phyloP scores from a whole-genome alignment of 2,329 filamentous ascomycete species.

The Thermoascus crustaceus region DNA sequence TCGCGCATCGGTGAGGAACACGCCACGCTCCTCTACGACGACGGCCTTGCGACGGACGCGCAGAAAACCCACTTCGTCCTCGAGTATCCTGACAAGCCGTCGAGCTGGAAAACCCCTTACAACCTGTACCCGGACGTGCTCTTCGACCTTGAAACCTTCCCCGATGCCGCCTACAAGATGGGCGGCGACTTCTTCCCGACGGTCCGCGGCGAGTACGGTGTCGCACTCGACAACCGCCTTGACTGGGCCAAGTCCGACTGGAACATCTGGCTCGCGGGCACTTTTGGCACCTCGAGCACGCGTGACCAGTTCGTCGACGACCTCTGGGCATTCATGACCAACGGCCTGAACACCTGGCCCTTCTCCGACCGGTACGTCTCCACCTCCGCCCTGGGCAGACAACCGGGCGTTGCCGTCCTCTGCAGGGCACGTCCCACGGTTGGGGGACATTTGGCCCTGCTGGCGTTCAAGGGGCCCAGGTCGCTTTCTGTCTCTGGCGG shows the following conservation, averaged over 20 bases:
- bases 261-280: constrained; percentile 37
- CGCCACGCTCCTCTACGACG: constrained; percentile 26
- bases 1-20: constrained; percentile 27
- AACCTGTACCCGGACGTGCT: constrained; percentile 37
- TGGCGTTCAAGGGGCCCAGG: constrained; percentile 26
- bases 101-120: constrained; percentile 32
- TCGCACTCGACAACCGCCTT: constrained; percentile 32
- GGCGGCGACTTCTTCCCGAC: constrained; percentile 29
- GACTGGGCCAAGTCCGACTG: constrained; percentile 39
- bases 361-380: constrained; percentile 38
- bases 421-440: constrained; percentile 36
- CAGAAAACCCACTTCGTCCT: constrained; percentile 33
- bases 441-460: constrained; percentile 36
- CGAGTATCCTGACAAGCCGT: constrained; percentile 27
- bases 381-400: constrained; percentile 21
- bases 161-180: constrained; percentile 27
- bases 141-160: constrained; percentile 32
- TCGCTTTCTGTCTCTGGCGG: background rate
- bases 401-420: constrained; percentile 23
- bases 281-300: constrained; percentile 20
- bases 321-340: constrained; percentile 36
- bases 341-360: constrained; percentile 35
- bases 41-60: constrained; percentile 28
- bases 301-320: constrained; percentile 31
- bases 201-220: constrained; percentile 28